Evolutionary conservation across 1,139 yeast genomes (phyloP).

Genomic region (Meyerozyma carpophila): DNA sequence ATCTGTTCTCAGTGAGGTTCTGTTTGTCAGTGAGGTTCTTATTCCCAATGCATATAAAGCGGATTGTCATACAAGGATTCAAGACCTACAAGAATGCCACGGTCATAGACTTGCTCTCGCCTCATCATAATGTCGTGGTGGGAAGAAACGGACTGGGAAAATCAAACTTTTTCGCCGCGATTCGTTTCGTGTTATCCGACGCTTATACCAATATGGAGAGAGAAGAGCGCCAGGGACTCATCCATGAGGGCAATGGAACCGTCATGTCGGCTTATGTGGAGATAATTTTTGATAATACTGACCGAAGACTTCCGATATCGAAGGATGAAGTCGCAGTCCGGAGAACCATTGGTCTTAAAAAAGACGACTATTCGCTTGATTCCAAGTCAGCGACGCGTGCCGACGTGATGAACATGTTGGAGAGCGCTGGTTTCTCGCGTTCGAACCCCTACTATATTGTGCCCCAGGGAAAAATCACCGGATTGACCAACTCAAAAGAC

Average conservation of each 20-base stretch:
- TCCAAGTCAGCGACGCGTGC: conserved; percentile 73
- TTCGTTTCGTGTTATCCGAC: conserved; percentile 86
- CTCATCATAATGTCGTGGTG: conserved; percentile 82
- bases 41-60: conserved; percentile 34
- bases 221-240: conserved; percentile 82
- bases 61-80: conserved; percentile 80
- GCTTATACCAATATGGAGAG: conserved; percentile 84
- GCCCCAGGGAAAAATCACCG: conserved; percentile 89
- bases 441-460: conserved; percentile 94
- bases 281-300: conserved; percentile 76
- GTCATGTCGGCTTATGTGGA: conserved; percentile 94
- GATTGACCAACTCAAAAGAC: conserved; percentile 85
- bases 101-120: conserved; percentile 68
- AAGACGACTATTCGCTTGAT: conserved; percentile 84
- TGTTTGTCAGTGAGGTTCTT: too few species aligned
- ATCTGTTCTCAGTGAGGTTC: neutral
- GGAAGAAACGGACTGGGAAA: conserved; percentile 98
- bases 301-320: conserved; percentile 67
- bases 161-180: conserved; percentile 93
- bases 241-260: conserved; percentile 89
- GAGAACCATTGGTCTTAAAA: conserved; percentile 87
- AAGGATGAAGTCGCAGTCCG: conserved; percentile 68
- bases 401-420: conserved; percentile 78
- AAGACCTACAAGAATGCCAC: conserved; percentile 89
- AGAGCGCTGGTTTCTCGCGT: conserved; percentile 88